A percentile compares a stretch with the other conserved stretches of the same genome.
Conservation (phyloP, 495 filamentous ascomycete species). For the Trichocladium uniseriatum region DNA sequence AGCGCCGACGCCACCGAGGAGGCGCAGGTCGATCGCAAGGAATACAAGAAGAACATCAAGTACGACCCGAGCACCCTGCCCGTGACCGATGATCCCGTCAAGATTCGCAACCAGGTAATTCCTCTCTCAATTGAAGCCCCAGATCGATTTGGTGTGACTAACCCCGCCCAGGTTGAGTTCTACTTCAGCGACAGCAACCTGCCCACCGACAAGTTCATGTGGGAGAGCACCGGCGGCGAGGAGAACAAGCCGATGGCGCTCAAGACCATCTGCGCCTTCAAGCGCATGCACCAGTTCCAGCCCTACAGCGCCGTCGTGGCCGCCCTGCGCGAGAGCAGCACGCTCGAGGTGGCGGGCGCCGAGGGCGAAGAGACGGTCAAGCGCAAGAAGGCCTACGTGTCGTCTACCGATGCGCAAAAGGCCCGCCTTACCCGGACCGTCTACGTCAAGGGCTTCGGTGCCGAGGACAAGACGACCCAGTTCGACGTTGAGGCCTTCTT, state of each 20-base stretch:
- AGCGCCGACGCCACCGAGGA: constrained; percentile 7
- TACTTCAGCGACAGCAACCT: constrained; percentile 95
- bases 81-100: constrained; percentile 59
- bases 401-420: constrained; percentile 19
- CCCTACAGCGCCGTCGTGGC: constrained; percentile 70
- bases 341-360: constrained; percentile 52
- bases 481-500: constrained; percentile 92
- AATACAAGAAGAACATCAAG: constrained; percentile 42
- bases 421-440: constrained; percentile 30
- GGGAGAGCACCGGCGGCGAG: constrained; percentile 61
- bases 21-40: constrained; percentile 13
- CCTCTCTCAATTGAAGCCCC: background rate
- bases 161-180: constrained; percentile 70
- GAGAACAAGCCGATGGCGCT: constrained; percentile 73
- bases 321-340: constrained; percentile 64
- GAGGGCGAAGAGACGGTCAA: constrained; percentile 56
- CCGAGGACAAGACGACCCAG: constrained; percentile 68
- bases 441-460: constrained; percentile 78
- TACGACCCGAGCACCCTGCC: constrained; percentile 55
- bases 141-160: no score
- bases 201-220: constrained; percentile 76
- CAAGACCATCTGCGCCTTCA: constrained; percentile 69
- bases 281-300: constrained; percentile 88
- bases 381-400: constrained; percentile 60
- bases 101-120: constrained; percentile 42